Base-by-base conservation (phyloP, 148 eudicot genomes). In the Dianthus caryophyllus region DNA sequence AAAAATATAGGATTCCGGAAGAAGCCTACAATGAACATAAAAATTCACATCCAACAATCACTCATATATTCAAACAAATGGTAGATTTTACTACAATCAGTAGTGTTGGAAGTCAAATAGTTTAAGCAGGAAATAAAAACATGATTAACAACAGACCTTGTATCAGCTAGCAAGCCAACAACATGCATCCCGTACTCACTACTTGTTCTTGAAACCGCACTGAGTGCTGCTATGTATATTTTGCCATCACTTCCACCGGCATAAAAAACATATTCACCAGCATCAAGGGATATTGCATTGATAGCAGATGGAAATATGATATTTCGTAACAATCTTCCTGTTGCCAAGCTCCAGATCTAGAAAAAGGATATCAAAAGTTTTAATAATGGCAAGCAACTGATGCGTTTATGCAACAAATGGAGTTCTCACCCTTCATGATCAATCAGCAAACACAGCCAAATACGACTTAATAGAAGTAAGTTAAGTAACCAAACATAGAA, bases 171-270 rank as follows among this genome's bases (percentile, higher is more conserved):
- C 67, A 84, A 68, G 58, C 96, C 96, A 52, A 93, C 57, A 53
- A 93, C 84, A 83, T 89, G 88, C 77, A 57, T 69, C 71, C 95
- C 96, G 51, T 79, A 83, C 44, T 16, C 82, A 77, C 80, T 75
- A 69, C 65, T 77, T 55, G 85, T 61, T 43, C 67, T 77, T 50
- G 71, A 73, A 68, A 67, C 81, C 74, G 89, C 85, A 80, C 77
- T 82, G 26, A 93, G 83, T 44, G 86, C 85, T 46, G 84, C 96
- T 58, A 89, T 85, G 68, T 93, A 87, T 77, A 89, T 89, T 77
- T 85, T 93, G 29, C 98, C 98, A 76, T 93, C 98, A 81, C 90
- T 82, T 47, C 95, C 90, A 47, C 98, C 96, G 26, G 98, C 98
- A 82, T 87, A 93, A 68, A 89, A 93, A 50, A 86, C 95, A 73